A percentile compares a stretch with the other conserved stretches of the same genome.
These are phyloP conservation scores for Monilinia fructicola DNA, from an alignment of 2,329 filamentous ascomycete genomes.

Conservation along the genomic window DNA sequence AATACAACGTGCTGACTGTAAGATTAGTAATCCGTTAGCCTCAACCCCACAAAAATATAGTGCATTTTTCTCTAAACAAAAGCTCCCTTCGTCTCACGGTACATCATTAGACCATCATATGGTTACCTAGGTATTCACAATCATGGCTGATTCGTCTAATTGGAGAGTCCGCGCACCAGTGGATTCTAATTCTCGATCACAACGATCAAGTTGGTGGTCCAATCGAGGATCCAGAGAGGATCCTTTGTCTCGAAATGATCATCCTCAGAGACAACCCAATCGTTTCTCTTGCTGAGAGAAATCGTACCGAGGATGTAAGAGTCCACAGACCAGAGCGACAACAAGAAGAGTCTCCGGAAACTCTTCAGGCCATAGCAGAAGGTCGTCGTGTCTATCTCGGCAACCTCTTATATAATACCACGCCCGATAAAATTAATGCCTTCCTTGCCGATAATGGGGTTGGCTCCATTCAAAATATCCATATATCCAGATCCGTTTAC, in stretches of 20 bases:
- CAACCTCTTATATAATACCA: constrained; percentile 5
- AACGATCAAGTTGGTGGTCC: background rate
- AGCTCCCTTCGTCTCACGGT: background rate
- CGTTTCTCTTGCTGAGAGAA: constrained; percentile 1
- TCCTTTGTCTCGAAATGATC: background rate
- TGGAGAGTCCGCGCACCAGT: constrained; percentile 1
- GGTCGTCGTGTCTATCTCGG: constrained; percentile 16
- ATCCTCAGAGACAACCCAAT: constrained; percentile 13
- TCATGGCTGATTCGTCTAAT: constrained; percentile 11
- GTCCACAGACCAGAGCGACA: constrained; percentile 4
- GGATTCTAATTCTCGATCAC: background rate
- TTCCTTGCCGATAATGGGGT: background rate
- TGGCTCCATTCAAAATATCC: background rate
- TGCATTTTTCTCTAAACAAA: background rate
- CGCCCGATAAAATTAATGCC: background rate
- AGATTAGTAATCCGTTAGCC: no score
- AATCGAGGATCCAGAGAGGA: background rate
- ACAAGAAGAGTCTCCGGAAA: background rate
- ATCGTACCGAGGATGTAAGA: background rate
- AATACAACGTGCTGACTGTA: no score
- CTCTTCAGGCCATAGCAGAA: background rate
- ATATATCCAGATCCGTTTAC: constrained; percentile 8
- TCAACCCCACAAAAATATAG: no score
- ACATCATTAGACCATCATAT: background rate
- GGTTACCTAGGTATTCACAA: background rate